Base-by-base conservation (phyloP, 805 yeast species). In the Metschnikowia similis region DNA sequence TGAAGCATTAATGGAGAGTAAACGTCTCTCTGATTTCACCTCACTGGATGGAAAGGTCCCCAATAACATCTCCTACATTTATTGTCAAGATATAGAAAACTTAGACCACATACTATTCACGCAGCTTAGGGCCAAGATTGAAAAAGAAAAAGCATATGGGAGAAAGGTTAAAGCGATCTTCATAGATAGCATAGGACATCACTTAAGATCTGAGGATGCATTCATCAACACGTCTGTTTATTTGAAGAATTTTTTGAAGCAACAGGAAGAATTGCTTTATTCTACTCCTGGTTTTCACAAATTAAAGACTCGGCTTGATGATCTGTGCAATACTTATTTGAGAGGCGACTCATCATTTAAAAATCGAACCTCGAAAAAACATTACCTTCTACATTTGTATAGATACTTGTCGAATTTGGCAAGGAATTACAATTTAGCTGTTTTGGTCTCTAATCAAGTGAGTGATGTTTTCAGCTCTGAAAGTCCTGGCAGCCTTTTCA, bases 181-280 rank as follows among this genome's bases (percentile, higher is more conserved):
- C 1, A 72, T 91, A 8, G 98, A 92, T 65, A 87, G 96, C 32
- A 80, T 91, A 4, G 83, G 92, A 0, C 96, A 89, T 60, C 96
- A 87, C 64, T 64, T 90, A 31, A 70, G 95, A 50, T 83, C 83
- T 1, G 89, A 84, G 54, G 63, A 58, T 26, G 53, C 57, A 9
- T 55, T 53, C 35, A 61, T 82, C 26, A 53, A 56, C 34, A 40
- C 54, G 8, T 52, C 54, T 47, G 45, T 31, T 26, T 53, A 48
- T 27, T 42, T 57, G 11, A 46, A 51, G 17, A 45, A 45, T 17
- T 48, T 47, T 29, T n/a, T 57, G 9, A 38, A 37, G 26, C 47
- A 51, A 41, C 59, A 57, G 32, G 58, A 57, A 32, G 43, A 41
- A n/a, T 44, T 49, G 30, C 52, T 55, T 8, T 16, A 11, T n/a